Evolutionary conservation across 768 basidiomycete genomes (phyloP).

Genomic region (Arthromyces matolae): DNA sequence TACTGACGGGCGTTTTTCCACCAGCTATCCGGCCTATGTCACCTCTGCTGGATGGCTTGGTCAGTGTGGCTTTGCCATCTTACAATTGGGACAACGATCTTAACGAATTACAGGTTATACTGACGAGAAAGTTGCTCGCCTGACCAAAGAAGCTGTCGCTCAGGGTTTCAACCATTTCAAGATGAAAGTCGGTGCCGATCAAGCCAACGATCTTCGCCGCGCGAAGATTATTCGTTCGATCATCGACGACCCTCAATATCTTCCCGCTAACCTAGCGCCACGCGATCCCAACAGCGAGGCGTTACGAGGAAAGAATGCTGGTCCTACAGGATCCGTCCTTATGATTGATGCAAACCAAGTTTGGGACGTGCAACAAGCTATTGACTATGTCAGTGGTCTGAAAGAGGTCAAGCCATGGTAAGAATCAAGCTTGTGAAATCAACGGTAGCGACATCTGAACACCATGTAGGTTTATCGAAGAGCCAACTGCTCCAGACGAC

Average conservation of each 20-base stretch:
- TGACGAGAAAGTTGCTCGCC: constrained; percentile 84
- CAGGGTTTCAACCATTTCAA: constrained; percentile 98
- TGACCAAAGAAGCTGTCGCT: constrained; percentile 82
- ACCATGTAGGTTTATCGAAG: constrained; percentile 77
- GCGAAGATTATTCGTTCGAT: constrained; percentile 89
- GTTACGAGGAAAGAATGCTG: constrained; percentile 86
- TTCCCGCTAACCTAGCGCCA: constrained; percentile 54
- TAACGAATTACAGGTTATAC: constrained; percentile 59
- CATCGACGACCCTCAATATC: constrained; percentile 88
- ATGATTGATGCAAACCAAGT: constrained; percentile 99
- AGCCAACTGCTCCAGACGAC: constrained; percentile 91
- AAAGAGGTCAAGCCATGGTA: constrained; percentile 85
- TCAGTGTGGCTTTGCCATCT: constrained; percentile 20
- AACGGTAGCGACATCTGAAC: not conserved
- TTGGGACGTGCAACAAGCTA: constrained; percentile 91
- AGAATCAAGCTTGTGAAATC: constrained; percentile 8
- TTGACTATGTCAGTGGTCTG: constrained; percentile 84
- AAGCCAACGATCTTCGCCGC: constrained; percentile 79
- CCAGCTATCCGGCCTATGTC: constrained; percentile 89
- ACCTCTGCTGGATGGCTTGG: constrained; percentile 93
- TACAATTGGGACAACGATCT: not conserved
- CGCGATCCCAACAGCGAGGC: constrained; percentile 60
- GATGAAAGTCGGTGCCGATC: constrained; percentile 93
- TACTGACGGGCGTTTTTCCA: constrained; percentile 20
- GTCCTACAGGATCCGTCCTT: constrained; percentile 88